A percentile compares a stretch with the other conserved stretches of the same genome.
Evolutionary conservation across 306 rosid species (phyloP).

Genomic region (Abrus pulchellus): DNA sequence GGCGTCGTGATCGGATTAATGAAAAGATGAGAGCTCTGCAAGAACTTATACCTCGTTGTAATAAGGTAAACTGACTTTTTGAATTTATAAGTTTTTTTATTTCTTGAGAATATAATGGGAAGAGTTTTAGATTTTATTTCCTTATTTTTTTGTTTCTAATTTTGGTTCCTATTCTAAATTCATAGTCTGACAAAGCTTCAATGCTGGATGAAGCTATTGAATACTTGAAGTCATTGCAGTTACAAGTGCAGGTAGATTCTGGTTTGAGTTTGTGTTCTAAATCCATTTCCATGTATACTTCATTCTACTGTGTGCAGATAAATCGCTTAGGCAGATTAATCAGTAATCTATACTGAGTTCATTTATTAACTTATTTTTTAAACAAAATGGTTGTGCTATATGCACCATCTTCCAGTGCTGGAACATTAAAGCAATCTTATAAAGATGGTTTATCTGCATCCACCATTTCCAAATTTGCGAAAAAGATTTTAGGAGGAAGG

Average conservation of each 20-base stretch:
- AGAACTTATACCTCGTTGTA: constrained; percentile 96
- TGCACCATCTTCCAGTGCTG: background rate
- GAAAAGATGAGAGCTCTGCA: constrained; percentile 94
- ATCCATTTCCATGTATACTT: background rate
- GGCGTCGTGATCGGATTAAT: constrained; percentile 95
- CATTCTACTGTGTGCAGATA: background rate
- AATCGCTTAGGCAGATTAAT: background rate
- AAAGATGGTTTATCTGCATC: constrained; percentile 1
- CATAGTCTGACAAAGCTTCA: constrained; percentile 92
- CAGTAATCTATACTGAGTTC: background rate
- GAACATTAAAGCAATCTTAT: constrained; percentile 29
- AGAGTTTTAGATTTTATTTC: constrained; percentile 35
- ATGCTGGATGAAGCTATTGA: constrained; percentile 98
- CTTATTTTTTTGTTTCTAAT: constrained; percentile 11
- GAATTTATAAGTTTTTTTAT: constrained; percentile 3
- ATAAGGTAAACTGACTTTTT: constrained; percentile 63
- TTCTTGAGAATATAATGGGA: constrained; percentile 3
- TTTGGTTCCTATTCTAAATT: constrained; percentile 39
- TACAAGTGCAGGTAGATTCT: constrained; percentile 85
- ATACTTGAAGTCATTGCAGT: constrained; percentile 86
- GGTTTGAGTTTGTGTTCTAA: background rate
- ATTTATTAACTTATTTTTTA: background rate
- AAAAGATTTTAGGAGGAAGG: constrained; percentile 7
- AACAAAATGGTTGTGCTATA: background rate
- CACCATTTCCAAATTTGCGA: constrained; percentile 4